Evolutionary conservation across 1,284 basidiomycete genomes (phyloP).

Genomic region (Veloboletus limbatus): DNA sequence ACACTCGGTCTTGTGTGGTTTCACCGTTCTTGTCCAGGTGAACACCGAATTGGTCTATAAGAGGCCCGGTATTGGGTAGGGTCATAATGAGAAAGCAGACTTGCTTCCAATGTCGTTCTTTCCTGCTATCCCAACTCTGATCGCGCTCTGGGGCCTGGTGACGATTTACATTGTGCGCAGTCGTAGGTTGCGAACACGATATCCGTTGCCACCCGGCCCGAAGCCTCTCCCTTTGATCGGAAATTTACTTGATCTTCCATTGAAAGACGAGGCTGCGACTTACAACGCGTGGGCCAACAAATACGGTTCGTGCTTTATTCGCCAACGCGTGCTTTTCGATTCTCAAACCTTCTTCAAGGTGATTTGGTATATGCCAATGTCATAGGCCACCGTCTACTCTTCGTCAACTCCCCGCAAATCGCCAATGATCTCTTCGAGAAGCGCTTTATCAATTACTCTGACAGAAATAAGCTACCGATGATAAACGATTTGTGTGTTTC

Average conservation of each 20-base stretch:
- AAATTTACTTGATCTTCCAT: slow-evolving; percentile 32
- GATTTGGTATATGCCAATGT: slow-evolving; percentile 33
- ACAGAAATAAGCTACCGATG: slow-evolving; percentile 30
- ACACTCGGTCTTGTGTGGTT: slow-evolving; percentile 10
- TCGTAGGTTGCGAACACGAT: slow-evolving; percentile 10
- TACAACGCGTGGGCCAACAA: slow-evolving; percentile 34
- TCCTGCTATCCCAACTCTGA: slow-evolving; percentile 15
- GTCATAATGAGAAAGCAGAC: slow-evolving; percentile 5
- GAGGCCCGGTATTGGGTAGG: background rate
- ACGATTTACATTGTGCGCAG: slow-evolving; percentile 20
- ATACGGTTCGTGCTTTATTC: slow-evolving; percentile 25
- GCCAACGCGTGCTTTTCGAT: background rate
- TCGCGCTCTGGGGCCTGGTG: slow-evolving; percentile 24
- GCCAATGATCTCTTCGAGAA: slow-evolving; percentile 39
- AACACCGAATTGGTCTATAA: slow-evolving; percentile 22
- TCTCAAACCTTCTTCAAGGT: slow-evolving; percentile 12
- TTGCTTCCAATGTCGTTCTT: slow-evolving; percentile 19
- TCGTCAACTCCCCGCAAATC: slow-evolving; percentile 35
- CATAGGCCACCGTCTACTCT: slow-evolving; percentile 28
- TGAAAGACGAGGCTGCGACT: slow-evolving; percentile 27
- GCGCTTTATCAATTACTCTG: slow-evolving; percentile 31
- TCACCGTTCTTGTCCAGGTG: slow-evolving; percentile 15
- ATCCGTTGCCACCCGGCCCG: slow-evolving; percentile 33
- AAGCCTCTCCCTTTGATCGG: slow-evolving; percentile 33
- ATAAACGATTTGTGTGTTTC: slow-evolving; percentile 32